A percentile compares a stretch with the other conserved stretches of the same genome.
Conservation (phyloP, 805 yeast species). For the Cyberlindnera subsufficiens region DNA sequence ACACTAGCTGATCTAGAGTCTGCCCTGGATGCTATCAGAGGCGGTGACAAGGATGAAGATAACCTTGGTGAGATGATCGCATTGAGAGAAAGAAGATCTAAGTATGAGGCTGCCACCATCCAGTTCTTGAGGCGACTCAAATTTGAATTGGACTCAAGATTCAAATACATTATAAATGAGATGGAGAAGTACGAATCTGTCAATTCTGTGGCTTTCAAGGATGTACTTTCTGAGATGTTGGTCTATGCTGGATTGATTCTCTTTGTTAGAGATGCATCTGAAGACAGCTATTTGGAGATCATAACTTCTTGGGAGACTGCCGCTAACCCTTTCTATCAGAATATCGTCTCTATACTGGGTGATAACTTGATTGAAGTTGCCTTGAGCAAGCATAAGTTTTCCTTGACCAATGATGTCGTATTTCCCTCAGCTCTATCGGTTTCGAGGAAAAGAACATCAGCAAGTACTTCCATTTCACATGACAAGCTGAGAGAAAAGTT, state of each 20-base stretch:
- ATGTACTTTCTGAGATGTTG: slow-evolving; percentile 31
- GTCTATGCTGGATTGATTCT: slow-evolving; percentile 44
- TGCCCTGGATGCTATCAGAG: slow-evolving; percentile 61
- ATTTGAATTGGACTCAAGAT: slow-evolving; percentile 35
- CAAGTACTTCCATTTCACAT: slow-evolving; percentile 3
- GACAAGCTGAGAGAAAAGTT: slow-evolving; percentile 15
- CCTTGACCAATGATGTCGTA: slow-evolving; percentile 7
- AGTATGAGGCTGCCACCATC: slow-evolving; percentile 50
- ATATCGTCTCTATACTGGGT: slow-evolving; percentile 24
- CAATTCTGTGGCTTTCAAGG: slow-evolving; percentile 3
- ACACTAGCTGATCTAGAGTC: slow-evolving; percentile 50
- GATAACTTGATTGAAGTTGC: slow-evolving; percentile 20
- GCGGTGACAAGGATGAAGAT: slow-evolving; percentile 34
- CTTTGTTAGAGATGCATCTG: slow-evolving; percentile 55
- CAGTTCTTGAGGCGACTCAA: slow-evolving; percentile 44
- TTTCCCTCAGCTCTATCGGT: too few relatives aligned
- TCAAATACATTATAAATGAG: slow-evolving; percentile 30
- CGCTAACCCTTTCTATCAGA: slow-evolving; percentile 30
- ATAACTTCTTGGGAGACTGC: slow-evolving; percentile 34
- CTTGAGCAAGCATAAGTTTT: slow-evolving; percentile 10
- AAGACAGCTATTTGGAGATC: slow-evolving; percentile 38
- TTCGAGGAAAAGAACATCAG: not conserved
- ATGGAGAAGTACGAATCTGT: slow-evolving; percentile 21
- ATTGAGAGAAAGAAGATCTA: slow-evolving; percentile 54
- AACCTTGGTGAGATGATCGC: slow-evolving; percentile 64